These are phyloP conservation scores for Mortierella polycephala DNA, from an alignment of 371 early-diverging fungal genomes.

Conservation along the genomic window DNA sequence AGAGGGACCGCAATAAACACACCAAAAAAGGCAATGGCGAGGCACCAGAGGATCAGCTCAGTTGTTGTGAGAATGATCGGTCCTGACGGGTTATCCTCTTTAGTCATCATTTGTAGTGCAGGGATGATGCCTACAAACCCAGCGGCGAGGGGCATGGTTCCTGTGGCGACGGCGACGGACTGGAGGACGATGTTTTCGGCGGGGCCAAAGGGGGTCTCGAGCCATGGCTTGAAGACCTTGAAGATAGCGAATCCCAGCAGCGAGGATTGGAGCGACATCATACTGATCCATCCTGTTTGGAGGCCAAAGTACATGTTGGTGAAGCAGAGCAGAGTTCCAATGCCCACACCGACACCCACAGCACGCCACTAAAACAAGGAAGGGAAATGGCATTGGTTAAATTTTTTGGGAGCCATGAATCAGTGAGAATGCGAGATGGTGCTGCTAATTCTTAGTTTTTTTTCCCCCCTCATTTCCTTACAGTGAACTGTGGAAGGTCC, in stretches of 20 bases:
- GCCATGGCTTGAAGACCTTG: slow-evolving; percentile 64
- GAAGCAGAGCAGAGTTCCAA: slow-evolving; percentile 81
- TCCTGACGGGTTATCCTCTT: slow-evolving; percentile 35
- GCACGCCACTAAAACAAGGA: slow-evolving; percentile 30
- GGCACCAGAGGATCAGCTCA: slow-evolving; percentile 75
- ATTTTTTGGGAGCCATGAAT: not conserved
- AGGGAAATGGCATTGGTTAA: not conserved
- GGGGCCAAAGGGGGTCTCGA: slow-evolving; percentile 70
- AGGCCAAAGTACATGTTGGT: slow-evolving; percentile 90
- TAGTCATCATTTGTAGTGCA: slow-evolving; percentile 71
- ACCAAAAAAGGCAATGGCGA: slow-evolving; percentile 89
- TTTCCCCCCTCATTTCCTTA: slow-evolving; percentile 5
- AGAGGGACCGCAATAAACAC: slow-evolving; percentile 91
- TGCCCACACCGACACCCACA: slow-evolving; percentile 54
- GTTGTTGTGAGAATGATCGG: slow-evolving; percentile 21
- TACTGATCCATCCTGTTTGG: slow-evolving; percentile 88
- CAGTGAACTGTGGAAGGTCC: slow-evolving; percentile 47
- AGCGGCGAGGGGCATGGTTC: slow-evolving; percentile 87
- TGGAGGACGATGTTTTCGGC: slow-evolving; percentile 87
- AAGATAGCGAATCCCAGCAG: slow-evolving; percentile 82
- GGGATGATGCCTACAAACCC: slow-evolving; percentile 85
- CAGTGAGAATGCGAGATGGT: not conserved
- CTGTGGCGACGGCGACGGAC: slow-evolving; percentile 86
- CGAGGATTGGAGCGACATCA: slow-evolving; percentile 90
- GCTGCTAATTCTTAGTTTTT: not conserved